Evolutionary conservation across 345 rosid genomes (phyloP).

Genomic region (Corchorus olitorius): DNA sequence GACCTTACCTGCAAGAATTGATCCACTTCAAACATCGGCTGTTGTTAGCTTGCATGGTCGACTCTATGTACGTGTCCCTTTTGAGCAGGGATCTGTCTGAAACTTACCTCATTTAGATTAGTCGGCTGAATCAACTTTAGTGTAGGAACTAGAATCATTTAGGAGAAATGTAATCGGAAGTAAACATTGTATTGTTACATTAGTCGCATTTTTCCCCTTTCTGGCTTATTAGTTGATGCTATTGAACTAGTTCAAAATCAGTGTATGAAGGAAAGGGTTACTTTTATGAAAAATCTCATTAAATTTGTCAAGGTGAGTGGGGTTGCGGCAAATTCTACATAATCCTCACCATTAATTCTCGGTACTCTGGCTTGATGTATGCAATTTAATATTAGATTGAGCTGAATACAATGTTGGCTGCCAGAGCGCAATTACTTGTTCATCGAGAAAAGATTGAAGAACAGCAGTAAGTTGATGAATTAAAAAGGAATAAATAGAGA

Average conservation of each 20-base stretch:
- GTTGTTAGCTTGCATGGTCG: slow-evolving; percentile 82
- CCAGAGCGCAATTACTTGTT: too few relatives aligned
- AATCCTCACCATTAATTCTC: not conserved
- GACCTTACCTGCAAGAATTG: slow-evolving; percentile 68
- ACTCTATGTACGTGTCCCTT: slow-evolving; percentile 62
- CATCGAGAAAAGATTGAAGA: too few relatives aligned
- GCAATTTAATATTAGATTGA: not conserved
- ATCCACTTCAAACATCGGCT: slow-evolving; percentile 73
- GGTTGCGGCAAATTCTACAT: not conserved
- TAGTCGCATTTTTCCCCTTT: not conserved
- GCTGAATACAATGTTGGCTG: not conserved
- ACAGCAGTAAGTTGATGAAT: too few relatives aligned
- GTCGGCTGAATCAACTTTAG: not conserved
- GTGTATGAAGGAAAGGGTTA: not conserved
- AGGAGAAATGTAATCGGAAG: slow-evolving; percentile 21
- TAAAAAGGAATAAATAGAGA: too few relatives aligned
- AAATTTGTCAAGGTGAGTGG: not conserved
- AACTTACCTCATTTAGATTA: slow-evolving; percentile 10
- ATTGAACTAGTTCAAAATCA: not conserved
- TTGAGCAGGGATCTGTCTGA: slow-evolving; percentile 51
- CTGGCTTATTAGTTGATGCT: not conserved
- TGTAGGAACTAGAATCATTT: slow-evolving; percentile 23
- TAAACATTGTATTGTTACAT: slow-evolving; percentile 5
- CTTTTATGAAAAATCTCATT: not conserved
- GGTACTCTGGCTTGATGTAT: not conserved